Base-by-base conservation (phyloP, 2,329 filamentous ascomycete genomes). In the Diplodia scrobiculata region DNA sequence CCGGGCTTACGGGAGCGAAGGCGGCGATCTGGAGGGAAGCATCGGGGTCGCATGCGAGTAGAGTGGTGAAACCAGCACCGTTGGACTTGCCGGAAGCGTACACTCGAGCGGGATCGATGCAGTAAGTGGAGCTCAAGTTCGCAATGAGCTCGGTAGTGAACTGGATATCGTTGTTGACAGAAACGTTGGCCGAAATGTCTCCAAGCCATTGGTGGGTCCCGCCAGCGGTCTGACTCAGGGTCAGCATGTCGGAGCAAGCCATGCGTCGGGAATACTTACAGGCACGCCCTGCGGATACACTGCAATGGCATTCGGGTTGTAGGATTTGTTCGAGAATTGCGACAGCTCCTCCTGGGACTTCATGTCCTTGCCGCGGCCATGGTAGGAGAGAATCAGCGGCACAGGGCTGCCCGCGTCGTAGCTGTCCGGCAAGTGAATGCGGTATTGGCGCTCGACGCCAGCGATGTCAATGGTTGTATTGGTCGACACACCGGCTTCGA, bases 81-180 rank as follows among this genome's bases (percentile, higher is more conserved):
- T 86, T 85, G 69, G 79, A 85, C 69, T 86, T 85, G 53, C 82
- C 82, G 1, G 78, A 77, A 13, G 78, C 78, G 68, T 83, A 84
- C 51, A 84, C 74, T 9, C 77, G 78, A 4, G 71, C 69, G 1
- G 73, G 67, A 67, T 84, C 79, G 68, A 84, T 76, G 71, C 82
- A 84, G 70, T 81, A 81, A 3, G 71, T 70, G 10, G 71, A 67
- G 63, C 77, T 70, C 11, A 84, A 69, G 34, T 79, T 69, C 14
- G 73, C 70, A 34, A 82, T 71, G 19, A 84, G 75, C 65, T 82
- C 79, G 3, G 78, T 69, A 21, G 77, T 80, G 71, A 83, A 84
- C 10, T 72, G 72, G 4, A 82, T 71, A 67, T 84, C 82, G 67
- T 81, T 73, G 38, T 60, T 60, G 13, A 47, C 38, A 5, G 53